Evolutionary conservation across 2,329 filamentous ascomycete species (phyloP), one percentile per base, ranked within the genome.

Genomic region (Colletotrichum lupini): DNA sequence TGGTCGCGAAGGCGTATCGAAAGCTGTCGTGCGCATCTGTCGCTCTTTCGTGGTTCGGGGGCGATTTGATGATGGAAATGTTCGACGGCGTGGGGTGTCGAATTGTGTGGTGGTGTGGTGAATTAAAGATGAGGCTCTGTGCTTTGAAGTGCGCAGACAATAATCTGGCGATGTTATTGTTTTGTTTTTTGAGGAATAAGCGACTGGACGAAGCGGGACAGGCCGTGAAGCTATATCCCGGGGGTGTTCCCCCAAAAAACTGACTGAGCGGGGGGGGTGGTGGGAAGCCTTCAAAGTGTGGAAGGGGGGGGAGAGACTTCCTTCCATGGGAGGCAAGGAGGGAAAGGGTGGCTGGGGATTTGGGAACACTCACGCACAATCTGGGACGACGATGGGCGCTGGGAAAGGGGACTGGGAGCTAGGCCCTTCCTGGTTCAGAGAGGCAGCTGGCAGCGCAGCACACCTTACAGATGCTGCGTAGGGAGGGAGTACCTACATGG

Each of bases 1-100:
- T 89, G 80, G 79, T 83, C 77, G 79, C 76, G 76, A 77, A 74
- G 68, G 73, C 61, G 60, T 28, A 52, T 58, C 24, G 65, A 61
- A 57, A 30, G 59, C 67, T 60, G 63, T 61, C 42, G 37, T 74
- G 72, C 55, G 68, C 74, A 75, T 75, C 68, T 65, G 69, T 65
- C 49, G 57, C 69, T 14, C 12, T 12, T 52, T 19, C 12, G 16
- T 55, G 32, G 11, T 35, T 12, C 11, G 9, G 32, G 32, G 52
- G 60, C 70, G 49, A 73, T 46, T 12, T 28, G 37, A 58, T 37
- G 49, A 42, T 35, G 35, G 46, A 19, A 19, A 56, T 26, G 22
- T 24, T 67, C 30, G 53, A 58, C 49, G 52, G 32, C 37, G 49
- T 24, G 26, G 19, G 58, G 60, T 42, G 61, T 69, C 58, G 55